Conservation (phyloP, 2,329 filamentous ascomycete genomes). For the Botrytis cinerea region DNA sequence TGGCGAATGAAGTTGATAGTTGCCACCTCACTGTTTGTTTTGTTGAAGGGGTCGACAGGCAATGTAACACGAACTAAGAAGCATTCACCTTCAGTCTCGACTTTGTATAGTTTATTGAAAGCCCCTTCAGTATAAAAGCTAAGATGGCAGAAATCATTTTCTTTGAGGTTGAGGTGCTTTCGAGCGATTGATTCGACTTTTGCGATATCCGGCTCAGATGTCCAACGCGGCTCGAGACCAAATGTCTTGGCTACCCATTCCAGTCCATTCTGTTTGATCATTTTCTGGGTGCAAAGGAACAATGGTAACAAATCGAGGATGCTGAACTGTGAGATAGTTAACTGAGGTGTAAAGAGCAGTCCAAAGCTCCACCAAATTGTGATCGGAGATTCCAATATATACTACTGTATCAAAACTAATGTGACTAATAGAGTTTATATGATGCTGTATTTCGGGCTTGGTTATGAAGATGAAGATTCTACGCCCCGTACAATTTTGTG, state of each 20-base stretch:
- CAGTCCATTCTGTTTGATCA: slow-evolving; percentile 26
- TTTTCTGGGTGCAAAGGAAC: not conserved
- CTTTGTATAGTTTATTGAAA: slow-evolving; percentile 42
- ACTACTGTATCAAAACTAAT: too few species aligned
- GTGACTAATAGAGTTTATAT: too few species aligned
- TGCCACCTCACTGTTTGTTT: slow-evolving; percentile 45
- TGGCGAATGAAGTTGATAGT: slow-evolving; percentile 43
- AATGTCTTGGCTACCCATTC: slow-evolving; percentile 24
- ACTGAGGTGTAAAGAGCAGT: too few species aligned
- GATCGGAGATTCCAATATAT: too few species aligned
- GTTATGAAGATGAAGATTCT: too few species aligned
- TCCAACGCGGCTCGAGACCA: slow-evolving; percentile 36
- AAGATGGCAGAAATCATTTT: slow-evolving; percentile 33
- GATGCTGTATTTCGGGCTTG: too few species aligned
- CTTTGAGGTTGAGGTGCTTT: slow-evolving; percentile 30
- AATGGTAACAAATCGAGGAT: not conserved
- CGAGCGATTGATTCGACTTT: slow-evolving; percentile 35
- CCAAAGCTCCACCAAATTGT: too few species aligned
- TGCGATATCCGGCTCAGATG: slow-evolving; percentile 36
- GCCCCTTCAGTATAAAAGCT: slow-evolving; percentile 36
- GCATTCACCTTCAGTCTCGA: slow-evolving; percentile 33
- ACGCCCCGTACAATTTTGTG: too few species aligned
- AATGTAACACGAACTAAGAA: slow-evolving; percentile 44
- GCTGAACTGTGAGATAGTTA: too few species aligned
- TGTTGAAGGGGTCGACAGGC: slow-evolving; percentile 44